Base-by-base conservation (phyloP, 176 grass and related monocot genomes). In the Cocos nucifera region DNA sequence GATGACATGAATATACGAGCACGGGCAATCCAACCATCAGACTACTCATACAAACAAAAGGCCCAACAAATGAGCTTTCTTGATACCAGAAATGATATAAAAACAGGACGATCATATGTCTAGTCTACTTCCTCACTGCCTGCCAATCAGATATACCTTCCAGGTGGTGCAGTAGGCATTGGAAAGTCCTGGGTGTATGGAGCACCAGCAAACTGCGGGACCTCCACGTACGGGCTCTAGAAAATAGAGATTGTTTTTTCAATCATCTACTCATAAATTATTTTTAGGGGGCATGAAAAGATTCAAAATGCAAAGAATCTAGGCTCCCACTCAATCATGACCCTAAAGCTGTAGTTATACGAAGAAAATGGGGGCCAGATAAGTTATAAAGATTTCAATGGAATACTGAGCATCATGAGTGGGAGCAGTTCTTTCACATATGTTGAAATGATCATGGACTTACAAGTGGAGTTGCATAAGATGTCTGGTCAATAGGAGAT, bases 191-290 rank as follows among this genome's bases (percentile, higher is more conserved):
- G 76, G 0, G 73, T 53, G 56, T 26, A 95, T 20, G 72, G 64
- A 72, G 77, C 29, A 83, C 76, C 87, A 0, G 59, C 77, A 29
- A 92, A 85, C 63, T 56, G 84, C 56, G 93, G 93, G 2, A 84
- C 84, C 76, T 98, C 84, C 73, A 98, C 93, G 57, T 98, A 98
- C 24, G 93, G 93, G 65, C 87, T 98, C 93, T 98, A 57, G 58
- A 48, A 83, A 24, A 77, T 53, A 28, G 79, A 57, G 58, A 44
- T 23, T 28, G 9, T 58, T 65, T 64, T 44, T 12, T 49, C 4
- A 24, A 57, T 58, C 19, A 63, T 58, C 49, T 53, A 50, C 58
- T 44, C 10, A 12, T 8, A 2, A 21, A 9, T 3, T 12, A 0
- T 44, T 44, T 44, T 44, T 12, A 44, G 35, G 1, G 35, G 35